Conservation (phyloP, 805 yeast species). For the Monosporozyma solicola region DNA sequence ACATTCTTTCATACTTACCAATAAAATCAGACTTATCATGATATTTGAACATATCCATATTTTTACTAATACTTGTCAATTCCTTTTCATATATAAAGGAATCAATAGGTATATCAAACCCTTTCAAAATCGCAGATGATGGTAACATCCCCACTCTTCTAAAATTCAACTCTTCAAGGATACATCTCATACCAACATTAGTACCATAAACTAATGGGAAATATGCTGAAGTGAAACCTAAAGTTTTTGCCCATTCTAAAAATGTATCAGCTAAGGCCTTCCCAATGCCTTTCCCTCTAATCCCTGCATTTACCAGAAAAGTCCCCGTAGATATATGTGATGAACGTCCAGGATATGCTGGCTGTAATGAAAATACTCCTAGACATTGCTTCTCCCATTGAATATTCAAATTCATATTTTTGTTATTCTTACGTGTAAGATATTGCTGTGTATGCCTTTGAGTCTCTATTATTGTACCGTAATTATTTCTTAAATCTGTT, state of each 20-base stretch:
- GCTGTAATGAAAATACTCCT: constrained; percentile 77
- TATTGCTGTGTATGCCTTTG: constrained; percentile 17
- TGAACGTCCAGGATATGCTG: constrained; percentile 88
- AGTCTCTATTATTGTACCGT: constrained; percentile 12
- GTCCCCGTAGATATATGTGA: constrained; percentile 89
- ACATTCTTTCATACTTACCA: constrained; percentile 64
- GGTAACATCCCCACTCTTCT: constrained; percentile 70
- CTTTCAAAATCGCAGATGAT: constrained; percentile 83
- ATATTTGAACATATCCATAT: constrained; percentile 24
- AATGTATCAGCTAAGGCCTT: constrained; percentile 74
- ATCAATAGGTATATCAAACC: constrained; percentile 77
- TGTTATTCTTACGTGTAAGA: constrained; percentile 20
- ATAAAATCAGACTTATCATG: constrained; percentile 21
- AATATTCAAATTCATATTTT: constrained; percentile 30
- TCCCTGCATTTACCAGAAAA: constrained; percentile 85
- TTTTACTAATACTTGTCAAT: constrained; percentile 41
- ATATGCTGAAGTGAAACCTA: constrained; percentile 78
- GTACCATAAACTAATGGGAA: constrained; percentile 86
- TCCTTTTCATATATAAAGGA: constrained; percentile 80
- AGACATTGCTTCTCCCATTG: constrained; percentile 92
- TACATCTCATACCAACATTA: constrained; percentile 70
- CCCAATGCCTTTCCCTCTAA: constrained; percentile 88
- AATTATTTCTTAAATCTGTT: constrained; percentile 12
- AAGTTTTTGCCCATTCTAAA: constrained; percentile 80
- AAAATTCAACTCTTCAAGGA: constrained; percentile 70